Base-by-base conservation (phyloP, 1,284 basidiomycete species). In the Ganoderma multipileum region DNA sequence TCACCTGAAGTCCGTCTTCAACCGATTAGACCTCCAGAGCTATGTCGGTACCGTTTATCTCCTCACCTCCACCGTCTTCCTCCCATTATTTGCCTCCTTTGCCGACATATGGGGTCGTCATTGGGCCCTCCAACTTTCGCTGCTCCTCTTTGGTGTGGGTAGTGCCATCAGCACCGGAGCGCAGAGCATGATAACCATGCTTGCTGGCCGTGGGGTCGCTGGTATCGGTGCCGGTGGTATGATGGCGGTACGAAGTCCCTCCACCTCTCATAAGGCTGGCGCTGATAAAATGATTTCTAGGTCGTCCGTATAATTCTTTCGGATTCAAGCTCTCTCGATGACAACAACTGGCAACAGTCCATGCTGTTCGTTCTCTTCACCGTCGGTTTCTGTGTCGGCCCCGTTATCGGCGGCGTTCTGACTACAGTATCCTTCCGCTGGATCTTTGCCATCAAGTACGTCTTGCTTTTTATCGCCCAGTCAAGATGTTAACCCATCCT, bases 361-460 rank as follows among this genome's bases (percentile, higher is more conserved):
- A 73, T 81, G 62, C 42, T 85, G 28, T 83, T 85, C 69, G 52
- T 84, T 3, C 78, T 87, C 2, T 87, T 84, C 74, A 64, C 80
- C 0, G 67, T 85, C 39, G 85, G 86, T 0, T 86, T 79, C 66
- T 80, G 76, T 57, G 64, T 83, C 5, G 86, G 86, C 0, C 86
- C 86, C 0, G 74, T 82, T 59, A 83, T 86, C 59, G 86, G 86
- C 4, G 86, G 86, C 5, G 79, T 71, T 30, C 73, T 87, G 7
- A 76, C 82, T 4, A 72, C 72, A 2, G 74, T 82, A 8, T 82
- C 77, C 59, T 87, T 84, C 74, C 81, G 86, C 38, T 87, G 85
- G 85, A 82, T 87, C 18, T 87, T 87, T 67, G 86, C 82, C 2
- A 87, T 87, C 78, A 87, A 87, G 85, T 85, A 63, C 70, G 83